Evolutionary conservation across 2,329 filamentous ascomycete genomes (phyloP).

Genomic region (Xylariales sp.): DNA sequence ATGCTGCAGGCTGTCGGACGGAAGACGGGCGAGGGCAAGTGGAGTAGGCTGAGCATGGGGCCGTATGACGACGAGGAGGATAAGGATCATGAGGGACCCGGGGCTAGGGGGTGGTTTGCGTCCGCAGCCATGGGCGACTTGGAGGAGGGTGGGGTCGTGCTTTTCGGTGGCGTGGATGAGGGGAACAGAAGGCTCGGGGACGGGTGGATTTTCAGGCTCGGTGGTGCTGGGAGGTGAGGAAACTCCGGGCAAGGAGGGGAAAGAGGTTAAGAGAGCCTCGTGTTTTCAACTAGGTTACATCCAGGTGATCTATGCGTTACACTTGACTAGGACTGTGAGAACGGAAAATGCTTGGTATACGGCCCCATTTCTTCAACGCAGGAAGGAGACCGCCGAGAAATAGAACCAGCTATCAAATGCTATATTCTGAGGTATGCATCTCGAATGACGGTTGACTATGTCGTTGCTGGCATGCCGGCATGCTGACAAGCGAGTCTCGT

Average conservation of each 20-base stretch:
- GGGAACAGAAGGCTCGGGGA: constrained; percentile 50
- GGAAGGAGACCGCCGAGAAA: too few relatives aligned
- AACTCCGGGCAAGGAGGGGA: not conserved
- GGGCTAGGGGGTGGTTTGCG: constrained; percentile 52
- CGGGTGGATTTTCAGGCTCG: constrained; percentile 60
- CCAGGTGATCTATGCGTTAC: too few relatives aligned
- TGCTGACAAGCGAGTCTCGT: too few relatives aligned
- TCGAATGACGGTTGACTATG: too few relatives aligned
- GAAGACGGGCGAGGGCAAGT: constrained; percentile 53
- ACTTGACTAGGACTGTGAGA: too few relatives aligned
- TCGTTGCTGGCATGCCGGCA: too few relatives aligned
- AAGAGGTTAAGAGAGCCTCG: not conserved
- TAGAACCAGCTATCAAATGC: too few relatives aligned
- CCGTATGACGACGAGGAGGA: constrained; percentile 50
- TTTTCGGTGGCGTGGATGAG: constrained; percentile 56
- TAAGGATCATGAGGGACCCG: constrained; percentile 42
- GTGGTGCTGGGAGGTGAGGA: constrained; percentile 15
- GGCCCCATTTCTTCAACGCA: too few relatives aligned
- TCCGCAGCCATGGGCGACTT: constrained; percentile 52
- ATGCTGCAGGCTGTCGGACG: constrained; percentile 47
- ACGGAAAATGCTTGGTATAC: too few relatives aligned
- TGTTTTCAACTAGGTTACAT: not conserved
- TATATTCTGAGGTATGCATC: too few relatives aligned
- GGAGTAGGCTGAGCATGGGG: constrained; percentile 43
- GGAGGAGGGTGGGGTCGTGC: constrained; percentile 53